phyloP scores from a whole-genome alignment of 768 basidiomycete species.

The Pleurotus tuber-regium region DNA sequence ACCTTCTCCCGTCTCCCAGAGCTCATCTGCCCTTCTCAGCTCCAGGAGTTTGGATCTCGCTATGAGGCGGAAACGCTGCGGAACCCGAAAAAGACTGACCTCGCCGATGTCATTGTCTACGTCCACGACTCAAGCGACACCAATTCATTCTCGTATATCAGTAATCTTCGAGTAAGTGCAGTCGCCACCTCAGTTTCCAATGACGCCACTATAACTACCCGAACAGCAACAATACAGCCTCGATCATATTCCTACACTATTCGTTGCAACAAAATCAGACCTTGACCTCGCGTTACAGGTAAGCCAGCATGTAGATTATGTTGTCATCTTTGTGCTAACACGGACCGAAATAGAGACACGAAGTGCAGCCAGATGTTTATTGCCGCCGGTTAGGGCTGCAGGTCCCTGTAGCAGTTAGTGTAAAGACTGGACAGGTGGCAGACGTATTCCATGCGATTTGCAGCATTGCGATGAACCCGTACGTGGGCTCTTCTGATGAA shows the following conservation, averaged over 20 bases:
- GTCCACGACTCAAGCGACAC: constrained; percentile 98
- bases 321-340: too few relatives aligned
- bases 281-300: constrained; percentile 95
- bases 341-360: constrained; percentile 68
- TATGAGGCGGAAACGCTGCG: constrained; percentile 91
- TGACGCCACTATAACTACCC: constrained; percentile 16
- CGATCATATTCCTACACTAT: constrained; percentile 92
- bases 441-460: constrained; percentile 88
- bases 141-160: constrained; percentile 98
- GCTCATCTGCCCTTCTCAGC: constrained; percentile 40
- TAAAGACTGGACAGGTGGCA: constrained; percentile 79
- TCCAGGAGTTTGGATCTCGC: constrained; percentile 96
- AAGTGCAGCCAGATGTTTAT: constrained; percentile 98
- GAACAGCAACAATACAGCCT: constrained; percentile 93
- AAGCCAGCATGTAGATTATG: constrained; percentile 17
- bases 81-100: constrained; percentile 86
- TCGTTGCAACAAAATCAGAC: constrained; percentile 99
- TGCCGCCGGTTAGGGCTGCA: constrained; percentile 86
- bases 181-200: not conserved
- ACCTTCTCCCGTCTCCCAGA: not conserved
- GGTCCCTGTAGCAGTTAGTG: constrained; percentile 92
- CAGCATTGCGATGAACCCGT: constrained; percentile 86
- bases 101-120: constrained; percentile 93
- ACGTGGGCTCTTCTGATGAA: constrained; percentile 33
- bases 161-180: constrained; percentile 77